Evolutionary conservation across 331 rosid genomes (phyloP).

Genomic region (Acacia concinna): DNA sequence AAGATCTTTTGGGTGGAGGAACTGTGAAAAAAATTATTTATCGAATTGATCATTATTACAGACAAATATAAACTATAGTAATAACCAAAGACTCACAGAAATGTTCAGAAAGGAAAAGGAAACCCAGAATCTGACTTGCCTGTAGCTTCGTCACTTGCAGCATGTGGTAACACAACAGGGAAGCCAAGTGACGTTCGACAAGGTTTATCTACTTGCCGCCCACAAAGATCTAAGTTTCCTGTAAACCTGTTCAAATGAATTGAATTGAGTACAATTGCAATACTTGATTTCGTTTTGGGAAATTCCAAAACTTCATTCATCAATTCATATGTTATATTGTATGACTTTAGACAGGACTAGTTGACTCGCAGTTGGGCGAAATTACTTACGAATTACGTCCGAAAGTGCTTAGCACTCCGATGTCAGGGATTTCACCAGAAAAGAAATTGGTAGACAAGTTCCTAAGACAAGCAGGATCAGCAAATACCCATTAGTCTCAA

Average conservation of each 20-base stretch:
- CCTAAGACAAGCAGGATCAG: slow-evolving; percentile 48
- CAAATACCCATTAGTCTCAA: neutral
- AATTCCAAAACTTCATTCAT: neutral
- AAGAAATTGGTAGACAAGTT: slow-evolving; percentile 85
- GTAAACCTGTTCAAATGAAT: slow-evolving; percentile 50
- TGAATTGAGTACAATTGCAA: neutral
- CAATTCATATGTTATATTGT: neutral
- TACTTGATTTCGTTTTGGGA: neutral
- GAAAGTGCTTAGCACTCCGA: slow-evolving; percentile 76
- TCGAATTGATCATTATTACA: neutral
- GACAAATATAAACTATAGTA: neutral
- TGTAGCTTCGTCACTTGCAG: slow-evolving; percentile 68
- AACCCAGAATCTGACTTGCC: slow-evolving; percentile 43
- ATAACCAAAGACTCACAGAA: neutral
- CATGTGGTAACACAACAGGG: slow-evolving; percentile 82
- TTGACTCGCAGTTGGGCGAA: neutral
- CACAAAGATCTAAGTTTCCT: slow-evolving; percentile 84
- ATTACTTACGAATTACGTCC: slow-evolving; percentile 64
- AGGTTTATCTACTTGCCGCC: slow-evolving; percentile 74
- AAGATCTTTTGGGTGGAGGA: slow-evolving; percentile 61
- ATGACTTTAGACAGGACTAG: neutral
- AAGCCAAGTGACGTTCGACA: slow-evolving; percentile 82
- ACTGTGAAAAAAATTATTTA: slow-evolving; percentile 46
- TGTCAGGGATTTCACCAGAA: slow-evolving; percentile 82
- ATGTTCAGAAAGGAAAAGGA: neutral